Evolutionary conservation across 2,329 filamentous ascomycete species (phyloP).

Genomic region (Exophiala alcalophila): DNA sequence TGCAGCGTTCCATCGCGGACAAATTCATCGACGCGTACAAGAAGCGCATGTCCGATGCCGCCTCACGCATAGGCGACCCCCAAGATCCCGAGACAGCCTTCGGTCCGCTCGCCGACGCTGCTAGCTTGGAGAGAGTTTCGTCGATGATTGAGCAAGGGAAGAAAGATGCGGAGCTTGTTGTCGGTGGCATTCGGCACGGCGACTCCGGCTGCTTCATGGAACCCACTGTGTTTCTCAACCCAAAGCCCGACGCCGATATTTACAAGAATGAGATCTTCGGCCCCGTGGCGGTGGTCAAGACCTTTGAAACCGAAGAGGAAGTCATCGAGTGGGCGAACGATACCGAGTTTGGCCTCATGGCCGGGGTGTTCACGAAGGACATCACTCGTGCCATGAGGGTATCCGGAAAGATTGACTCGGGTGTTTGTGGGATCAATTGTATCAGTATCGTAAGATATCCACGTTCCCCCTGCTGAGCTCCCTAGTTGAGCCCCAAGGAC

Average conservation of each 20-base stretch:
- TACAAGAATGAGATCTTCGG: conserved; percentile 44
- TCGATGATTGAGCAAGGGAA: conserved; percentile 43
- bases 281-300: conserved; percentile 39
- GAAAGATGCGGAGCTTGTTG: conserved; percentile 46
- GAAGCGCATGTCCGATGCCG: conserved; percentile 33
- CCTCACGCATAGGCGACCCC: conserved; percentile 65
- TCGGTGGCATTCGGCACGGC: conserved; percentile 36
- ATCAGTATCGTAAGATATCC: conserved; percentile 39
- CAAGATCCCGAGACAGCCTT: conserved; percentile 57
- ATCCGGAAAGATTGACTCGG: conserved; percentile 40
- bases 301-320: conserved; percentile 41
- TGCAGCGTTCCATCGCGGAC: conserved; percentile 60
- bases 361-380: conserved; percentile 41
- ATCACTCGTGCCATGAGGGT: conserved; percentile 40
- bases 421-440: conserved; percentile 50
- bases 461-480: neutral
- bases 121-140: conserved; percentile 43
- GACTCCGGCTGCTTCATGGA: conserved; percentile 40
- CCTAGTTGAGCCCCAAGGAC: too few species aligned
- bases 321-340: conserved; percentile 40
- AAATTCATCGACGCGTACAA: conserved; percentile 54
- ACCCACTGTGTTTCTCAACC: conserved; percentile 39
- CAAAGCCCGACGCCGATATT: conserved; percentile 36
- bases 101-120: conserved; percentile 44
- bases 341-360: conserved; percentile 40